Base-by-base conservation (phyloP, 2,329 filamentous ascomycete species). In the Hymenoscyphus infarciens region DNA sequence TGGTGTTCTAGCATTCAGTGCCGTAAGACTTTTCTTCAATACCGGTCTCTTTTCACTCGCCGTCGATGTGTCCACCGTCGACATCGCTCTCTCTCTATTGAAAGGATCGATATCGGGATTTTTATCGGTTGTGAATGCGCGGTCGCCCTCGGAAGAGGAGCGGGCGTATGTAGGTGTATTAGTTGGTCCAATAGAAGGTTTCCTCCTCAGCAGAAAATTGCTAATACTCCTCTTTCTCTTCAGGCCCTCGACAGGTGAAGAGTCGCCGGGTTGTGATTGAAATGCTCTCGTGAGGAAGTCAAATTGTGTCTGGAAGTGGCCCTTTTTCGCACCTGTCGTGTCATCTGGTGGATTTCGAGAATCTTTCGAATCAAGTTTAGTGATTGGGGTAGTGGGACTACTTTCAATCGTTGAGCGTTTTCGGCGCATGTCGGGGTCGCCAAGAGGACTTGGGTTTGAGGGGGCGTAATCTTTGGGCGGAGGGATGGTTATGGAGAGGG, bases 201-300 rank as follows among this genome's bases (percentile, higher is more conserved):
- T 57, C 4, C 56, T 15, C 16, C 56, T 39, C 25, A 57, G n/a
- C 3, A 57, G 5, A 27, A 57, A 57, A 45, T 15, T 38, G 13
- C 33, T 25, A 27, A 57, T 25, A 16, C 56, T 57, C 35, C 31
- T 57, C 56, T 57, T 57, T 22, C 35, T 25, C 38, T 57, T 57
- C 2, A 25, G 29, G 8, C 13, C 33, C 11, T 39, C 56, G 5
- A 22, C 8, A 7, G 56, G n/a, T 4, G 56, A 16, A 3, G 5
- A 13, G 4, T 8, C 52, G 8, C 19, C 11, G 10, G 19, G 25
- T 11, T 8, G 45, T 5, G 25, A 39, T 27, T 57, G 56, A 22
- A 39, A 57, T 1, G 56, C 35, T 2, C 38, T 10, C 16, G 33
- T 39, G 8, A 57, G 19, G 19, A 52, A 52, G 3, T 22, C 45